Conservation (phyloP, 768 basidiomycete genomes). For the Erythrobasidium yunnanense region DNA sequence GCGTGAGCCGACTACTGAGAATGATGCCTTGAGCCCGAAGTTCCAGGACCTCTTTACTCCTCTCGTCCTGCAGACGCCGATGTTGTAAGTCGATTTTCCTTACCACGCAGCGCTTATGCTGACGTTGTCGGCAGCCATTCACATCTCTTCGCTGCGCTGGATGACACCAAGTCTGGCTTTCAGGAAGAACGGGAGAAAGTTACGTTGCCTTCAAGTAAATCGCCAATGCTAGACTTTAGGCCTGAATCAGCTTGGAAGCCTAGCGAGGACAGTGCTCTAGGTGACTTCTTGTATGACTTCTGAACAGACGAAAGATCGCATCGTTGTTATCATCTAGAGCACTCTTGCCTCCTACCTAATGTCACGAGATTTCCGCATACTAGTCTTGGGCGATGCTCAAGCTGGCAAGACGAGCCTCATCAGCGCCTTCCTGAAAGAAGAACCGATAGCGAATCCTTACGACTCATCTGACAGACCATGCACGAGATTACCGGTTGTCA, state of each 20-base stretch:
- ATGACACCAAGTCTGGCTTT: neutral
- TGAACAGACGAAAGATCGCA: no score
- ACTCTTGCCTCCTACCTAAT: no score
- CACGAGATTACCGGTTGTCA: conserved; percentile 7
- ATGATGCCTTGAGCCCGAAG: neutral
- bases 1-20: neutral
- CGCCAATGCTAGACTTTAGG: neutral
- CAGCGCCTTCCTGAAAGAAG: conserved; percentile 18
- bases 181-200: neutral
- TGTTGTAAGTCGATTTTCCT: neutral
- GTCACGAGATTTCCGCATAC: conserved; percentile 11
- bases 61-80: neutral
- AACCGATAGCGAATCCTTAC: neutral
- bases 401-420: conserved; percentile 19
- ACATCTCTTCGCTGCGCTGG: neutral
- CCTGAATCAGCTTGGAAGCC: neutral
- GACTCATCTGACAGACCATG: neutral
- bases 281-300: conserved; percentile 5
- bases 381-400: conserved; percentile 3
- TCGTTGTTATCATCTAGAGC: no score
- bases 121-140: neutral
- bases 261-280: neutral
- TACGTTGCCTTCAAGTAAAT: neutral
- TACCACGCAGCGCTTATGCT: neutral
- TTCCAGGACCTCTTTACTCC: neutral